Percentiles rank a stretch among this genome's conserved stretches.
Evolutionary conservation across 208 protist species (phyloP).

Genomic region (Leishmania amazonensis): DNA sequence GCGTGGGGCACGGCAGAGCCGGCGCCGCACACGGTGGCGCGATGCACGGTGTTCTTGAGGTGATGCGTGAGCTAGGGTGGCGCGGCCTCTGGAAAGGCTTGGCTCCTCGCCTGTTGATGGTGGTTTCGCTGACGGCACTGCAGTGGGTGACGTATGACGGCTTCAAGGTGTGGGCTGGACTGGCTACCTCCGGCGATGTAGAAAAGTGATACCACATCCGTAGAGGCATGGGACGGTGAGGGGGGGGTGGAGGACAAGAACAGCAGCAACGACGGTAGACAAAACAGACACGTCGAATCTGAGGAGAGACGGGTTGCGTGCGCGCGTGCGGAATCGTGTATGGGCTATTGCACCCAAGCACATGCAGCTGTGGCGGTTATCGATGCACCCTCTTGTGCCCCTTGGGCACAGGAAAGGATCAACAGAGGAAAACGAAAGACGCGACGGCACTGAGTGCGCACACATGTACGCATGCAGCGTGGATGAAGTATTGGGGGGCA

Average conservation of each 20-base stretch:
- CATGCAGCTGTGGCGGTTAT: not conserved
- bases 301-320: not conserved
- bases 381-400: not conserved
- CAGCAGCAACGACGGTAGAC: not conserved
- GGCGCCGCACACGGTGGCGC: not conserved
- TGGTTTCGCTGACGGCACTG: constrained; percentile 91
- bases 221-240: not conserved
- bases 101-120: constrained; percentile 92
- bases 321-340: not conserved
- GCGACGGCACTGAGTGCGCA: not conserved
- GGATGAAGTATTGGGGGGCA: not conserved
- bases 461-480: not conserved
- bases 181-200: constrained; percentile 48
- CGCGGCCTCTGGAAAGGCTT: constrained; percentile 81
- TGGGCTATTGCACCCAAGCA: not conserved
- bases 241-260: not conserved
- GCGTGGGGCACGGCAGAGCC: constrained; percentile 1
- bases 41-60: constrained; percentile 8
- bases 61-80: constrained; percentile 46
- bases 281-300: not conserved
- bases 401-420: not conserved
- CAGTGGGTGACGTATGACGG: constrained; percentile 96
- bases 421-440: not conserved
- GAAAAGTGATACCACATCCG: not conserved
- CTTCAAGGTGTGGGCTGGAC: constrained; percentile 74